Evolutionary conservation across 805 yeast genomes (phyloP).

Genomic region (Citeromyces nyonsensis): DNA sequence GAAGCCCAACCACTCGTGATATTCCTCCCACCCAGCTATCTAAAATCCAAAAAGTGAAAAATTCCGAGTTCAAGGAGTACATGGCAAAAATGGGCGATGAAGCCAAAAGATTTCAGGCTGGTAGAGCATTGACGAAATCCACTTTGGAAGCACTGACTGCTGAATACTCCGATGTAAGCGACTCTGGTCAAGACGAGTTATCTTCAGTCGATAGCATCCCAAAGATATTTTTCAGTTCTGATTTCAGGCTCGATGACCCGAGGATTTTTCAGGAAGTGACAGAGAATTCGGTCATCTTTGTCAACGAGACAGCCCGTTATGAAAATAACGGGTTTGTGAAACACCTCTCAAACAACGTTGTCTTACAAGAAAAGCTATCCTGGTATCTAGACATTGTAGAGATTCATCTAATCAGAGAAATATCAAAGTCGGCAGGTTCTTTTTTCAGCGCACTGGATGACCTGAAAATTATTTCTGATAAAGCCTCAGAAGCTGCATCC

Average conservation of each 20-base stretch:
- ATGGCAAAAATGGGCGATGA: conserved; percentile 24
- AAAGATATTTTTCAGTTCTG: conserved; percentile 42
- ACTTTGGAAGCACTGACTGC: conserved; percentile 20
- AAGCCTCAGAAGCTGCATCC: conserved; percentile 33
- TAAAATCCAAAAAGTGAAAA: conserved; percentile 28
- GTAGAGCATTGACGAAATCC: conserved; percentile 24
- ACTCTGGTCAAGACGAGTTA: conserved; percentile 4
- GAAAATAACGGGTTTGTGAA: conserved; percentile 15
- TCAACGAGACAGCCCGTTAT: conserved; percentile 15
- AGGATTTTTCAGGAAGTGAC: conserved; percentile 65
- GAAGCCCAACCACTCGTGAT: conserved; percentile 64
- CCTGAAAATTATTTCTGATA: conserved; percentile 43
- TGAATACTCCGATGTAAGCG: conserved; percentile 9
- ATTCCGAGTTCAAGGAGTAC: conserved; percentile 26
- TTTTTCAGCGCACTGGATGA: conserved; percentile 79
- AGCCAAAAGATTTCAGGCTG: conserved; percentile 24
- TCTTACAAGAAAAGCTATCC: conserved; percentile 64
- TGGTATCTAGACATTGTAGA: conserved; percentile 80
- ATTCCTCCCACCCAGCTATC: conserved; percentile 70
- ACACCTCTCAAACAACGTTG: conserved; percentile 31
- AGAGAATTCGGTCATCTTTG: conserved; percentile 33
- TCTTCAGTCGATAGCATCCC: conserved; percentile 39
- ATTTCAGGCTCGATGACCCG: conserved; percentile 80
- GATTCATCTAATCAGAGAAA: conserved; percentile 63
- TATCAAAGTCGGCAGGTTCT: conserved; percentile 69